These are phyloP conservation scores for Sarocladiaceae sp. DNA, from an alignment of 2,329 filamentous ascomycete species.

Conservation along the genomic window DNA sequence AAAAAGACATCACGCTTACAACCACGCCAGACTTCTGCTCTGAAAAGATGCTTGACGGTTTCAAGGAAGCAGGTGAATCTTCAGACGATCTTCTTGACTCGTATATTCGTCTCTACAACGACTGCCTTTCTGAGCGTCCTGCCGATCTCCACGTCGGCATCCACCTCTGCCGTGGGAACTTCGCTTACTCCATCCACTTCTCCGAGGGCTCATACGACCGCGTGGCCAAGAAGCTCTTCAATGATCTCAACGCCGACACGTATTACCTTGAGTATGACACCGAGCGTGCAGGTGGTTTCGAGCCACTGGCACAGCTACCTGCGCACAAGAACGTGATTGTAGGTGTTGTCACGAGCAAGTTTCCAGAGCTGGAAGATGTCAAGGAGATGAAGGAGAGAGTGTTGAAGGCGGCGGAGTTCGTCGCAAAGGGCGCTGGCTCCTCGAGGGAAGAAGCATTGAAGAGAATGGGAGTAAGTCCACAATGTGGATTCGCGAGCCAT, in stretches of 20 bases:
- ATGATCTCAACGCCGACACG: conserved; percentile 52
- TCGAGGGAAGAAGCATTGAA: conserved; percentile 58
- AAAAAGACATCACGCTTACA: not conserved
- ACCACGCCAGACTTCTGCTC: conserved; percentile 47
- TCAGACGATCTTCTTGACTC: conserved; percentile 57
- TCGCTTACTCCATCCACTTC: conserved; percentile 56
- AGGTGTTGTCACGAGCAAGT: conserved; percentile 56
- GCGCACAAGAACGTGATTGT: conserved; percentile 54
- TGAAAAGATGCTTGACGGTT: conserved; percentile 52
- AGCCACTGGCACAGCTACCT: conserved; percentile 53
- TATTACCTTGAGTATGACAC: conserved; percentile 65
- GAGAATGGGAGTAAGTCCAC: conserved; percentile 59
- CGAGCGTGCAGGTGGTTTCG: conserved; percentile 53
- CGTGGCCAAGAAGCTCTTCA: conserved; percentile 58
- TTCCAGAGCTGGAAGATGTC: conserved; percentile 52
- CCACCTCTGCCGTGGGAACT: conserved; percentile 64
- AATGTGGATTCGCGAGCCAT: conserved; percentile 61
- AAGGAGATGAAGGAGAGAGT: conserved; percentile 52
- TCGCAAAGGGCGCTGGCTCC: conserved; percentile 52
- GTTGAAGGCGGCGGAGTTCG: conserved; percentile 53
- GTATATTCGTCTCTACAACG: conserved; percentile 70
- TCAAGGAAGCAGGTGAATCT: conserved; percentile 44
- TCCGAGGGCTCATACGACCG: conserved; percentile 58
- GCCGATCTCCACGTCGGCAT: conserved; percentile 67
- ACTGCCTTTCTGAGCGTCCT: conserved; percentile 54